Percentiles rank a stretch among this genome's conserved stretches.
Evolutionary conservation across 2,329 filamentous ascomycete genomes (phyloP).

Genomic region (Alternaria sp.): DNA sequence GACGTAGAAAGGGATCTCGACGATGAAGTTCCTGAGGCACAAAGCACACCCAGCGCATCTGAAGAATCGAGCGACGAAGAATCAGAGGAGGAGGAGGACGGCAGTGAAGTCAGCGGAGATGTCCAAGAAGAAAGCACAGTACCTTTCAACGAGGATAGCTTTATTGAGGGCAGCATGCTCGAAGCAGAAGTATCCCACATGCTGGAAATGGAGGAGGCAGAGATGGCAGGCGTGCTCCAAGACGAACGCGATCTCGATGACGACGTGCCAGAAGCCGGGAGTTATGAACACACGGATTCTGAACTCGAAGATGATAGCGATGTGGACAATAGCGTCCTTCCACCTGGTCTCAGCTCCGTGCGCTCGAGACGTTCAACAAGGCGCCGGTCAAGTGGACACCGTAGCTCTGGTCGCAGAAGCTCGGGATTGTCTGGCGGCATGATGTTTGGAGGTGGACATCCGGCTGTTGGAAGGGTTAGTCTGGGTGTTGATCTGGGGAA

Average conservation of each 20-base stretch:
- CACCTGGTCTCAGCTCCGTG: constrained; percentile 32
- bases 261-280: constrained; percentile 62
- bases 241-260: constrained; percentile 61
- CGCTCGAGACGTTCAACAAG: constrained; percentile 32
- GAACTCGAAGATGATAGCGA: constrained; percentile 56
- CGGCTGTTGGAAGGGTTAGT: constrained; percentile 23
- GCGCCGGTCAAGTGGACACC: constrained; percentile 32
- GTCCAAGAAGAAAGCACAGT: constrained; percentile 46
- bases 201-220: constrained; percentile 57
- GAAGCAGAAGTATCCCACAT: constrained; percentile 50
- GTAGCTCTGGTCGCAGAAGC: constrained; percentile 33
- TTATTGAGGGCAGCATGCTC: constrained; percentile 57
- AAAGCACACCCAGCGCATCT: constrained; percentile 39
- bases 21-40: constrained; percentile 52
- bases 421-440: constrained; percentile 27
- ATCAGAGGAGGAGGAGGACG: constrained; percentile 12
- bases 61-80: constrained; percentile 49
- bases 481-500: constrained; percentile 34
- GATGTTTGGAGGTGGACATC: constrained; percentile 9
- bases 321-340: constrained; percentile 28
- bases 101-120: constrained; percentile 36
- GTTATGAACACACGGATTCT: constrained; percentile 64
- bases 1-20: constrained; percentile 50
- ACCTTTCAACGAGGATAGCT: constrained; percentile 60
- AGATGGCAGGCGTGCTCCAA: constrained; percentile 57